A percentile compares a stretch with the other conserved stretches of the same genome.
phyloP scores from a whole-genome alignment of 345 rosid species.

The Dipteronia dyeriana region DNA sequence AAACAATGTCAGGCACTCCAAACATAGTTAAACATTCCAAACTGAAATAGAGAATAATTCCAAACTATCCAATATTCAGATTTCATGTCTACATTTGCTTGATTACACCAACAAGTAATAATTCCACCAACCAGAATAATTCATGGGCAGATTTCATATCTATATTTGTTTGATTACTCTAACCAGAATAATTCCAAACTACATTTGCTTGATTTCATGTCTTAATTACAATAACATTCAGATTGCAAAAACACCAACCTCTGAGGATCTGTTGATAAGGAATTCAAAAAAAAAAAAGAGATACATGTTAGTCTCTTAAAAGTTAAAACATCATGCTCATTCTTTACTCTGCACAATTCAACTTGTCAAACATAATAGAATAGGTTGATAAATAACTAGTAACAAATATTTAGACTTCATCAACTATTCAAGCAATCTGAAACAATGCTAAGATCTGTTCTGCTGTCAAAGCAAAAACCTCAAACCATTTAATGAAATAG shows the following conservation, averaged over 20 bases:
- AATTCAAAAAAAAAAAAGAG: slow-evolving; percentile 1
- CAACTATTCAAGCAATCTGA: not conserved
- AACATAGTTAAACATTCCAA: too few relatives aligned
- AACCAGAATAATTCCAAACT: too few relatives aligned
- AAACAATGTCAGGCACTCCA: too few relatives aligned
- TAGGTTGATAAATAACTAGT: not conserved
- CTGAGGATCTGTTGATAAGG: slow-evolving; percentile 36
- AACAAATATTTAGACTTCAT: not conserved
- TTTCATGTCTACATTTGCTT: too few relatives aligned
- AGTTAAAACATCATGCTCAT: not conserved
- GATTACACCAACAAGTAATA: too few relatives aligned
- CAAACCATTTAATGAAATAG: not conserved
- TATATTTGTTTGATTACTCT: too few relatives aligned
- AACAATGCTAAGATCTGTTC: not conserved
- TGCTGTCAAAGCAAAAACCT: not conserved
- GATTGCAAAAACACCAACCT: slow-evolving; percentile 48
- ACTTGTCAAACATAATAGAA: not conserved
- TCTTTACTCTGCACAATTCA: not conserved
- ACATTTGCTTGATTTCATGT: too few relatives aligned
- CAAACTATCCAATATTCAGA: too few relatives aligned
- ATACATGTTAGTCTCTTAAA: not conserved
- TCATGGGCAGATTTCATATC: too few relatives aligned
- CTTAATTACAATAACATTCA: too few relatives aligned
- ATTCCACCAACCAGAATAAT: too few relatives aligned
- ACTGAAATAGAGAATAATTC: too few relatives aligned